phyloP scores from a whole-genome alignment of 495 filamentous ascomycete genomes.

The Cercophora scortea region DNA sequence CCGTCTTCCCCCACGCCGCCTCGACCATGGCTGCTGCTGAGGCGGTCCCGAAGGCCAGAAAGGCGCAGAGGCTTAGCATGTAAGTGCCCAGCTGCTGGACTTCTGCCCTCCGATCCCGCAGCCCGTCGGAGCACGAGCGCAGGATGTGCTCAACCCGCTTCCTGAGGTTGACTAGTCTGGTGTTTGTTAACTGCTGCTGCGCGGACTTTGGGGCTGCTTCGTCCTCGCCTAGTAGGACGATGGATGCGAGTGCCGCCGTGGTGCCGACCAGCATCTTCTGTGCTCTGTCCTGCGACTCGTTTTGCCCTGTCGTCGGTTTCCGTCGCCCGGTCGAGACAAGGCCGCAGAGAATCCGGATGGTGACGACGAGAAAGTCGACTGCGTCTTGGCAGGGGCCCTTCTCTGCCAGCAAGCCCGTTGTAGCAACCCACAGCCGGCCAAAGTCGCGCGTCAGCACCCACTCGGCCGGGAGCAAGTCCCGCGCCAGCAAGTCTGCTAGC shows the following conservation, averaged over 20 bases:
- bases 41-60: conserved; percentile 10
- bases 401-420: conserved; percentile 21
- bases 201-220: background rate
- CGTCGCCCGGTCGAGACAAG: conserved; percentile 5
- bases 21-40: conserved; percentile 1
- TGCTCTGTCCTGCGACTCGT: conserved; percentile 6
- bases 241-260: conserved; percentile 12
- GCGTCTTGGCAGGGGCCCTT: conserved; percentile 23
- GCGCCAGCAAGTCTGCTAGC: conserved; percentile 25
- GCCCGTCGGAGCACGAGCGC: conserved; percentile 2
- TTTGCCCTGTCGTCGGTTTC: background rate
- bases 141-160: conserved; percentile 15
- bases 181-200: background rate
- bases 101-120: background rate
- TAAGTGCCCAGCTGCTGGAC: conserved; percentile 17
- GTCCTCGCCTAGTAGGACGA: conserved; percentile 14
- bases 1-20: conserved; percentile 8
- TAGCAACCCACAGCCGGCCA: conserved; percentile 25
- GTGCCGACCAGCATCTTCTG: conserved; percentile 9
- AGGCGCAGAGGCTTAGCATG: conserved; percentile 17
- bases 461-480: conserved; percentile 25
- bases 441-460: conserved; percentile 39
- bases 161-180: conserved; percentile 1
- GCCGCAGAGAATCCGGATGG: conserved; percentile 26
- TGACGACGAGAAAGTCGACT: conserved; percentile 24